A percentile compares a stretch with the other conserved stretches of the same genome.
phyloP scores from a whole-genome alignment of 495 filamentous ascomycete genomes.

The Monascus purpureus region DNA sequence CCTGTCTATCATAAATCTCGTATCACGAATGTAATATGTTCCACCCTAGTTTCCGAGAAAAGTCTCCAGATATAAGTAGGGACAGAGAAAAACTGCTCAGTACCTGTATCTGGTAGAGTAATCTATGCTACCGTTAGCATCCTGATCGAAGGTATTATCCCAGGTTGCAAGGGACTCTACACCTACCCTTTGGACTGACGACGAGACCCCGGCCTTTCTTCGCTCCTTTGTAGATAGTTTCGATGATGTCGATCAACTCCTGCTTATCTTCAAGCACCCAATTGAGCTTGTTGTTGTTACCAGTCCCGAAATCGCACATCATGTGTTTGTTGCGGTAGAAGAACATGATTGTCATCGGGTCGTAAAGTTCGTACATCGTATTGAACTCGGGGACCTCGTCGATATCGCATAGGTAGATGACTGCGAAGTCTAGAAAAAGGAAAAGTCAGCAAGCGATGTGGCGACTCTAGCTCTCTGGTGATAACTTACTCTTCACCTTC shows the following conservation, averaged over 20 bases:
- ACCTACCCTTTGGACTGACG: conserved; percentile 91
- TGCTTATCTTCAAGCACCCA: conserved; percentile 98
- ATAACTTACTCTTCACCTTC: conserved; percentile 27
- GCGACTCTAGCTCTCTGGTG: neutral
- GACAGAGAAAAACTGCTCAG: too few species aligned
- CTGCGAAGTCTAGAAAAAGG: conserved; percentile 38
- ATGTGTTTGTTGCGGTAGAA: conserved; percentile 99
- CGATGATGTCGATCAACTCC: conserved; percentile 95
- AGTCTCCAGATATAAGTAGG: too few species aligned
- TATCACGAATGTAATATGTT: too few species aligned
- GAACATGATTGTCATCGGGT: conserved; percentile 65
- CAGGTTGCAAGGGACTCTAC: too few species aligned
- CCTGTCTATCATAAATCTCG: neutral
- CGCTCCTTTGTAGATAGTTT: conserved; percentile 92
- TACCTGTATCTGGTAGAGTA: conserved; percentile 79
- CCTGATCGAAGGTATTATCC: too few species aligned
- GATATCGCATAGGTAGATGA: conserved; percentile 93
- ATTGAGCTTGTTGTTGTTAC: conserved; percentile 97
- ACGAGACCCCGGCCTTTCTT: conserved; percentile 95
- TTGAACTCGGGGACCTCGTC: conserved; percentile 97
- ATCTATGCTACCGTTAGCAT: conserved; percentile 28
- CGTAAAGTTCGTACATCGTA: conserved; percentile 76
- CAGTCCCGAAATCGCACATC: conserved; percentile 95
- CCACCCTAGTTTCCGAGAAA: too few species aligned
- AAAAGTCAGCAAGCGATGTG: neutral